phyloP scores from a whole-genome alignment of 139 green algal genomes.

The Auxenochlorella pyrenoidosa region DNA sequence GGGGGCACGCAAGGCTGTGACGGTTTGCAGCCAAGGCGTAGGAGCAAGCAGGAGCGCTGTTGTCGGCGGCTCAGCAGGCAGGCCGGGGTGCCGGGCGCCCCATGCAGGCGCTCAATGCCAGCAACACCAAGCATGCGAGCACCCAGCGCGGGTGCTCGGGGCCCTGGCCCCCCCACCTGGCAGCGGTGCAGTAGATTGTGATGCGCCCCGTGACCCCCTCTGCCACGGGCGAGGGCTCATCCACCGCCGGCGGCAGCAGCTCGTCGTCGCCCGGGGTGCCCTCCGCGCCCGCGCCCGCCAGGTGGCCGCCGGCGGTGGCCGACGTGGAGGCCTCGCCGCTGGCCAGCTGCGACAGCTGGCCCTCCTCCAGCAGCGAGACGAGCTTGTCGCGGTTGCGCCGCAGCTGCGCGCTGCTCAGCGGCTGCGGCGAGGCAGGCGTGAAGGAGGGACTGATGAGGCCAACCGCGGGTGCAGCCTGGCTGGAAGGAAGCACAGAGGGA shows the following conservation, averaged over 20 bases:
- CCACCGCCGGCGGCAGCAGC: background rate
- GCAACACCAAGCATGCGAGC: no score
- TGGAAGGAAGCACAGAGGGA: no score
- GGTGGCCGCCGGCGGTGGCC: no score
- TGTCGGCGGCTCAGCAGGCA: background rate
- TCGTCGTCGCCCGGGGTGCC: conserved; percentile 10
- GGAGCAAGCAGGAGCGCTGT: background rate
- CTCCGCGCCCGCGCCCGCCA: background rate
- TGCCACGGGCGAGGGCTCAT: background rate
- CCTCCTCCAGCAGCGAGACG: conserved; percentile 28
- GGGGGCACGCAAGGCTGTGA: background rate
- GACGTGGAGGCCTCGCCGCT: background rate
- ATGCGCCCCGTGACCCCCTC: conserved; percentile 16
- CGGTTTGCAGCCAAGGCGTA: no score
- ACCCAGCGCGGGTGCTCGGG: no score
- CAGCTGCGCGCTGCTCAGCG: conserved; percentile 20
- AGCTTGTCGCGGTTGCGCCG: conserved; percentile 51
- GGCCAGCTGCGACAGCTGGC: background rate
- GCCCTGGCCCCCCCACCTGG: no score
- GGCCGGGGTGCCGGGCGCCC: background rate
- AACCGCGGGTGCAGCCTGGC: background rate
- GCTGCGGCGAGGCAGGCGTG: background rate
- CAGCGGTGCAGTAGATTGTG: conserved; percentile 33
- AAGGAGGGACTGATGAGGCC: background rate
- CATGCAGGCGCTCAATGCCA: no score